Evolutionary conservation across 306 rosid species (phyloP).

Genomic region (Begonia masoniana): DNA sequence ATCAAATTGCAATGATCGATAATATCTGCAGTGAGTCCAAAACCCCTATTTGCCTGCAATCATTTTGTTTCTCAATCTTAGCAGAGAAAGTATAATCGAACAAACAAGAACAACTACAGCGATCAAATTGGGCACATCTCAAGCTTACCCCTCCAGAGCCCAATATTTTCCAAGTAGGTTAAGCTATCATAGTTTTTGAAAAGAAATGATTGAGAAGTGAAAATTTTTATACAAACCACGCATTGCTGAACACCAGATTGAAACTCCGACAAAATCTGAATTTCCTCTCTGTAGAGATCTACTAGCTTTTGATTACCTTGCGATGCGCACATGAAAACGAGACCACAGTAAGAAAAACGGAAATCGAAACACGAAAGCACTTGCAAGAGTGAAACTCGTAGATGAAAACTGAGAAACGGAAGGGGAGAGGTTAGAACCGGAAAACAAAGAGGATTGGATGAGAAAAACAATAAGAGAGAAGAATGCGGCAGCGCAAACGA

Average conservation of each 20-base stretch:
- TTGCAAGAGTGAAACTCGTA: background rate
- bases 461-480: constrained; percentile 62
- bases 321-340: background rate
- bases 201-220: too few species aligned
- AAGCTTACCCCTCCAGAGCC: too few species aligned
- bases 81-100: too few species aligned
- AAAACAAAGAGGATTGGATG: constrained; percentile 69
- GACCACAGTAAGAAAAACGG: background rate
- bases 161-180: too few species aligned
- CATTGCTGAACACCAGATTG: constrained; percentile 77
- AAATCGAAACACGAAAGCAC: background rate
- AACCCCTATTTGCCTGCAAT: constrained; percentile 81
- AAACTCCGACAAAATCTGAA: constrained; percentile 39
- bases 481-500: constrained; percentile 49
- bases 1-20: constrained; percentile 71
- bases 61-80: constrained; percentile 9
- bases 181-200: too few species aligned
- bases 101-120: too few species aligned
- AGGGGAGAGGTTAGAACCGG: constrained; percentile 23
- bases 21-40: constrained; percentile 82
- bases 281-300: constrained; percentile 32
- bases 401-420: background rate
- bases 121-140: too few species aligned
- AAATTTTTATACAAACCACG: constrained; percentile 37
- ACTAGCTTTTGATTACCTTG: constrained; percentile 31